Conservation (phyloP, 768 basidiomycete genomes). For the Mycena sanguinolenta region DNA sequence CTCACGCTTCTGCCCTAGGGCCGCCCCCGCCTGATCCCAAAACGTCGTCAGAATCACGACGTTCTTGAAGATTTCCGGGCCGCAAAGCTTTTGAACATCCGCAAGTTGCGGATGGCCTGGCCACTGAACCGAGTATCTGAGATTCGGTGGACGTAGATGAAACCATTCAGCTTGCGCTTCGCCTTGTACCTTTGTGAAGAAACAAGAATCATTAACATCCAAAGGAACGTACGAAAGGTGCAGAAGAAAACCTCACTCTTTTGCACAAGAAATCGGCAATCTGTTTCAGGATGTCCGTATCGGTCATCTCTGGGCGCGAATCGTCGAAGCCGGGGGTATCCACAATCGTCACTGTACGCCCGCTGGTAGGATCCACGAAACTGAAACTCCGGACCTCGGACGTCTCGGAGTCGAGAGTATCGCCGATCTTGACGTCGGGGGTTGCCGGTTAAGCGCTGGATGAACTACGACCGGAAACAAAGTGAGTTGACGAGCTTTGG, state of each 20-base stretch:
- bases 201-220: no score
- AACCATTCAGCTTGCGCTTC: no score
- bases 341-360: conserved; percentile 35
- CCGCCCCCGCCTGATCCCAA: not conserved
- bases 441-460: not conserved
- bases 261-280: conserved; percentile 41
- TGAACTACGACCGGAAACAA: no score
- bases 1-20: not conserved
- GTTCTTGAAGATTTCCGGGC: conserved; percentile 28
- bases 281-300: conserved; percentile 52
- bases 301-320: no score
- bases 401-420: conserved; percentile 15
- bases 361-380: conserved; percentile 25
- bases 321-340: no score
- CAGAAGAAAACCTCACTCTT: not conserved
- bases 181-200: no score
- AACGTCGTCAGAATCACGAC: conserved; percentile 2
- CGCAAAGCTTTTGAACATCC: conserved; percentile 61
- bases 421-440: not conserved
- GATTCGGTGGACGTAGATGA: conserved; percentile 59
- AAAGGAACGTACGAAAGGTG: not conserved
- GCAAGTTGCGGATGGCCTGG: conserved; percentile 54
- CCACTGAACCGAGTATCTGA: conserved; percentile 51
- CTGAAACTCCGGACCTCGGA: not conserved
- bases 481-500: not conserved